Evolutionary conservation across 129 eudicot species (phyloP), one percentile per base, ranked within the genome.

Genomic region (Deinandra increscens): DNA sequence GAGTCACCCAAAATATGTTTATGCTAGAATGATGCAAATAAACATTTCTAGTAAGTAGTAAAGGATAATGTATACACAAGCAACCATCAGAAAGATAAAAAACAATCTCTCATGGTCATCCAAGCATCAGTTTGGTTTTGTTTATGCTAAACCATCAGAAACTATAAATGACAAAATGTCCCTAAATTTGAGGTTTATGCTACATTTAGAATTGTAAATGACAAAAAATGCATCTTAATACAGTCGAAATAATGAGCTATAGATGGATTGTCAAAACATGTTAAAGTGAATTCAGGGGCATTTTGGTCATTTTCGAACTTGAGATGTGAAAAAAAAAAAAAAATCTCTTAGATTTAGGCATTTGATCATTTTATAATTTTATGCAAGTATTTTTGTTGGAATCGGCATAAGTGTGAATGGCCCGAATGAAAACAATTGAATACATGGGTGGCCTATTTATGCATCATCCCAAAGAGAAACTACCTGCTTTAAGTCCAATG

Each of bases 21-120:
- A 7, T 18, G 23, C 70, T 29, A 60, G 19, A 46, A 43, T 51
- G 72, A 43, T 60, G 75, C 66, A 36, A 14, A 8, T 36, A 36
- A 60, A 60, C 4, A 7, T 60, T 8, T 4, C 1, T 12, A 7
- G n/a, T 17, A 17, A n/a, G n/a, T n/a, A n/a, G n/a, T n/a, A n/a
- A n/a, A 49, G 26, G n/a, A 53, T 23, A 10, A 23, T 55, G 12
- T 53, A 53, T 0, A 20, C 31, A 53, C 9, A 20, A 7, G 6
- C 9, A 1, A 10, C 14, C 17, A n/a, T n/a, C n/a, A n/a, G 7
- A 55, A 22, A 14, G 12, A 22, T 55, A 36, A 36, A 36, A 36
- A 6, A 3, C n/a, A n/a, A n/a, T 4, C 22, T n/a, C n/a, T 19
- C 37, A 1, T 0, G 37, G 36, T 37, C 36, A 55, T 8, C 61